Evolutionary conservation across 352 stramenopile species (phyloP), one percentile per base, ranked within the genome.

Genomic region (Pythium aphanidermatum): DNA sequence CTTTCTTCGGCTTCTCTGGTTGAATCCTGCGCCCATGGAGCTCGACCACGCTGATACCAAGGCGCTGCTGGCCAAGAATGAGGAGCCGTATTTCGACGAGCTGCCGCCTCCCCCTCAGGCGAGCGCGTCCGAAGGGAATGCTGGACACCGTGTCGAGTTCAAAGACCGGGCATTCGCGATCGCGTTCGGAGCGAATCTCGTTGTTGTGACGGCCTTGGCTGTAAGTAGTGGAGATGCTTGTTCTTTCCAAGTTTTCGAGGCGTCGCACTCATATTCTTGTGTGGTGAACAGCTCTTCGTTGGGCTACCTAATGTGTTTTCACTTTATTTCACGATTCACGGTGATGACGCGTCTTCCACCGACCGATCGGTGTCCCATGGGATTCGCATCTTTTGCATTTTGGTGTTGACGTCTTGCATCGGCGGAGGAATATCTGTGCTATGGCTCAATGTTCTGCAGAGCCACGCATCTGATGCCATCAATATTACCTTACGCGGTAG

Each of bases 241-340:
- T 32, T 12, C 26, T 9, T 27, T 14, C 19, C 11, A 32, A 3
- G 14, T 17, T 28, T 12, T 23, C n/a, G 10, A 1, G 11, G 2
- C 46, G 23, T 33, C 8, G 43, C 17, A 16, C 2, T 35, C 2
- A 29, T 5, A 32, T 34, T 49, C 14, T 14, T 66, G 24, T 11
- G 13, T 12, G 21, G 14, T 33, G 38, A 21, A 4, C 49, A 94
- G 82, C 46, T 90, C 13, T 67, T 76, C 21, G 81, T 81, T 38
- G 82, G 82, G 4, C 50, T 89, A 7, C 82, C 82, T 19, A 92
- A 91, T 37, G 58, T 75, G 2, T 83, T 70, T 6, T 77, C 70
- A 29, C 70, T 91, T 40, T 80, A 86, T 60, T 94, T 94, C 42
- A 94, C 82, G 14, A 63, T 70, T 12, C 82, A 94, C 39, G 55